Evolutionary conservation across 2,329 filamentous ascomycete species (phyloP).

Genomic region (Sphaerostilbella broomeana): DNA sequence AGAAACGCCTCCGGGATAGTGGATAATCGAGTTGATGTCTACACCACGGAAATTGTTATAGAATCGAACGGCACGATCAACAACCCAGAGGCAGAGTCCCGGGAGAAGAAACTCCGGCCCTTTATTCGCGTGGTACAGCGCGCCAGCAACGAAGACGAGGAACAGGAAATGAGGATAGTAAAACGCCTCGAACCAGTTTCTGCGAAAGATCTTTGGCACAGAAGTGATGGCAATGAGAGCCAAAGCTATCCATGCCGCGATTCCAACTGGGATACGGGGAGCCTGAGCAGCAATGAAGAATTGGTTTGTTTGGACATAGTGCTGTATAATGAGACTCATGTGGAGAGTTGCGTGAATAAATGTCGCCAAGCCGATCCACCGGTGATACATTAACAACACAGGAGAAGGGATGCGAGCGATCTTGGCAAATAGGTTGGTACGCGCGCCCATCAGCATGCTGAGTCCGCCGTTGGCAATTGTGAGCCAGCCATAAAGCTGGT

Average conservation of each 20-base stretch:
- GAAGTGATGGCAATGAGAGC: conserved; percentile 18
- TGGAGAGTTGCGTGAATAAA: conserved; percentile 19
- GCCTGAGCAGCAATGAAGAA: conserved; percentile 13
- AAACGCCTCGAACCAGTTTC: conserved; percentile 17
- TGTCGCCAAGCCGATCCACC: conserved; percentile 19
- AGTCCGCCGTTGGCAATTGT: conserved; percentile 22
- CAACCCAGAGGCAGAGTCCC: no score
- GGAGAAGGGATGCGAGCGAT: conserved; percentile 18
- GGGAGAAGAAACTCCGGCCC: no score
- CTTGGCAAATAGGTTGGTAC: conserved; percentile 18
- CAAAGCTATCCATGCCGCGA: conserved; percentile 18
- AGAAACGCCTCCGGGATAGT: conserved; percentile 17
- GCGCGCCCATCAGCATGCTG: conserved; percentile 18
- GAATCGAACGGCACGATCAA: conserved; percentile 17
- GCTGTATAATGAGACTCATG: conserved; percentile 17
- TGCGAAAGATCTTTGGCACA: conserved; percentile 15
- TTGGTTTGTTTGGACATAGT: conserved; percentile 19
- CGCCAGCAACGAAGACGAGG: no score
- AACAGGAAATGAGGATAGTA: no score
- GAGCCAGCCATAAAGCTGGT: conserved; percentile 23
- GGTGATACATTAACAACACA: conserved; percentile 18
- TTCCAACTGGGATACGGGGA: conserved; percentile 16
- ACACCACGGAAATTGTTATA: conserved; percentile 16
- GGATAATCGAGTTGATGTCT: conserved; percentile 10
- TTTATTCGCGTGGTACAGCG: no score